These are phyloP conservation scores for Trichophyton benhamiae DNA, from an alignment of 2,329 filamentous ascomycete genomes.

Conservation along the genomic window DNA sequence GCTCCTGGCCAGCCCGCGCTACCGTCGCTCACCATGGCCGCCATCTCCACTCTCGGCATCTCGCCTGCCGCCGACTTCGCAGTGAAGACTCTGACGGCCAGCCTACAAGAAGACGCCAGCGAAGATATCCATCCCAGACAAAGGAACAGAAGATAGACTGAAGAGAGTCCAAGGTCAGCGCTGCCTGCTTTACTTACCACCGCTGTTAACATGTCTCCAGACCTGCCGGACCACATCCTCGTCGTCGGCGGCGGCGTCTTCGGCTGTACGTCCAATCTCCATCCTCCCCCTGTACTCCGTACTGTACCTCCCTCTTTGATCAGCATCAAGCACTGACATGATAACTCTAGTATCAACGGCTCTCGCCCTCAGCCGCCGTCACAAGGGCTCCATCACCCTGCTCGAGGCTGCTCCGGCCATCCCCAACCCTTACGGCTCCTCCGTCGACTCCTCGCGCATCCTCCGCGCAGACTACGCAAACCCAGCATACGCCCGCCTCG, in stretches of 20 bases:
- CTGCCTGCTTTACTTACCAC: not conserved
- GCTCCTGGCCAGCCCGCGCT: too few species aligned
- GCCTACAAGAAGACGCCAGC: too few species aligned
- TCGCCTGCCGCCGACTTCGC: not conserved
- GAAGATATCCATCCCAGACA: too few species aligned
- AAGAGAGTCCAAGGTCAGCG: not conserved
- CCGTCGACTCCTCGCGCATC: slow-evolving; percentile 50
- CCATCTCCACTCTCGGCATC: not conserved
- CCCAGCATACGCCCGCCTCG: slow-evolving; percentile 61
- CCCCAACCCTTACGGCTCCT: slow-evolving; percentile 47
- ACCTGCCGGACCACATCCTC: slow-evolving; percentile 27
- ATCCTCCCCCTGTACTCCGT: too few species aligned
- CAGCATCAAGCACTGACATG: not conserved
- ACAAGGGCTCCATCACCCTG: slow-evolving; percentile 42
- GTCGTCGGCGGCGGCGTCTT: slow-evolving; percentile 35
- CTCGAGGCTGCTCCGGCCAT: slow-evolving; percentile 45
- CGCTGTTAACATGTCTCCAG: not conserved
- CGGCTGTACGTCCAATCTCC: slow-evolving; percentile 31
- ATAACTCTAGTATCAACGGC: slow-evolving; percentile 47
- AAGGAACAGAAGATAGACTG: not conserved
- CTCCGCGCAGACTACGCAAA: slow-evolving; percentile 70
- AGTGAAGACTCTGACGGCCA: not conserved
- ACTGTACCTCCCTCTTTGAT: not conserved
- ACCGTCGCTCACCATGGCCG: not conserved
- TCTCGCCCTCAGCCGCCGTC: slow-evolving; percentile 51